Conservation (phyloP, 148 eudicot genomes). For the Silene latifolia region DNA sequence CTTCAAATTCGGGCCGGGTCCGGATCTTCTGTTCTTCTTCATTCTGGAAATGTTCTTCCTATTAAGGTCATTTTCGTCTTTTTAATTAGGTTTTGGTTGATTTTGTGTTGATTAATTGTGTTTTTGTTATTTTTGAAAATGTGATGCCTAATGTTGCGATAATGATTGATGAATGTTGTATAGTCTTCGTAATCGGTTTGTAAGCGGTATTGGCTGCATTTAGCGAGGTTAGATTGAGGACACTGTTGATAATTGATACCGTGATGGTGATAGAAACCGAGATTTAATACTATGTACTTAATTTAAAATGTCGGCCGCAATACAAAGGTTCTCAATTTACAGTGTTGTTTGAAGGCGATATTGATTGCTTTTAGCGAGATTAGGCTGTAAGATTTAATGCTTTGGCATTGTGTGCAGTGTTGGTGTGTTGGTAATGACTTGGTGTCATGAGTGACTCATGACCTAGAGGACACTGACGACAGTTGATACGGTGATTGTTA, state of each 20-base stretch:
- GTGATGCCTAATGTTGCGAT: not conserved
- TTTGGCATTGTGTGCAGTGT: not conserved
- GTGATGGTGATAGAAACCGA: no score
- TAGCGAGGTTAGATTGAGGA: not conserved
- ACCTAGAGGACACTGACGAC: no score
- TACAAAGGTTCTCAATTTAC: no score
- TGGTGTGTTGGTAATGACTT: not conserved
- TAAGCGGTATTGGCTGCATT: not conserved
- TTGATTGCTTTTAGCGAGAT: no score
- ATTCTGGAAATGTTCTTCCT: conserved; percentile 69
- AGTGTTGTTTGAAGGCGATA: no score
- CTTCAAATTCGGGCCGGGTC: conserved; percentile 86
- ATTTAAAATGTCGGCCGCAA: no score
- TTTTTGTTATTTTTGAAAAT: not conserved
- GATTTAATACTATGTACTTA: no score
- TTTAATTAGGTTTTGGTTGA: not conserved
- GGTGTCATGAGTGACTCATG: no score
- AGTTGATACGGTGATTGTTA: no score
- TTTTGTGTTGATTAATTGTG: not conserved
- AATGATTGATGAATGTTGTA: no score
- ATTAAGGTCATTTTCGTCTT: conserved; percentile 38
- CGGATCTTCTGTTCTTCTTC: conserved; percentile 62
- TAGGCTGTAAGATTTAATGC: no score
- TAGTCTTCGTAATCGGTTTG: not conserved
- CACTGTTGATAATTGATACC: no score